Conservation (phyloP, 148 eudicot genomes). For the Chenopodium formosanum region DNA sequence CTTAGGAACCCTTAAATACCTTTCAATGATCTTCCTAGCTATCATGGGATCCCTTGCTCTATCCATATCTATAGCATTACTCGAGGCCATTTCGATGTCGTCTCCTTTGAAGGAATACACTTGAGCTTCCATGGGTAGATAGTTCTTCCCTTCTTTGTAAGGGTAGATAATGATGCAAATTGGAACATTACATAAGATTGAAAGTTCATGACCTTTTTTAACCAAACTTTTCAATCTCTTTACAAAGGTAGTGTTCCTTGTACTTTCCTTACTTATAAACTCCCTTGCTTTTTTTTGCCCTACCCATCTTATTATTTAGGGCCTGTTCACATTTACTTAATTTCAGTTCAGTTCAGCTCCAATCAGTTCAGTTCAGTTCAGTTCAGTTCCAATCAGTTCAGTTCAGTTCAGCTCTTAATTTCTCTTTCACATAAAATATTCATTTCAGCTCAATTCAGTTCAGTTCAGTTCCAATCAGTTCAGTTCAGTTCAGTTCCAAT, state of each 20-base stretch:
- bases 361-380: too few species aligned
- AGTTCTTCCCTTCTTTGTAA: slow-evolving; percentile 15
- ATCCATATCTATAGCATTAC: neutral
- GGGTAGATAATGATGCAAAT: slow-evolving; percentile 33
- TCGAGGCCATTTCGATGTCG: neutral
- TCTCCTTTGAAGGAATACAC: slow-evolving; percentile 18
- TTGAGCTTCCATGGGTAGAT: slow-evolving; percentile 12
- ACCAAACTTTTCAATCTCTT: slow-evolving; percentile 31
- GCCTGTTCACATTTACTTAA: too few species aligned
- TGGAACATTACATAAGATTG: slow-evolving; percentile 32
- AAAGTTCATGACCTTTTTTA: slow-evolving; percentile 32
- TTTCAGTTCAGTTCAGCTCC: too few species aligned
- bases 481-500: too few species aligned
- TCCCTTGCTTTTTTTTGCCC: slow-evolving; percentile 34
- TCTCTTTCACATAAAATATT: too few species aligned
- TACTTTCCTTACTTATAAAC: slow-evolving; percentile 29
- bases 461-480: too few species aligned
- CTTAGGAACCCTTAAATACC: slow-evolving; percentile 21
- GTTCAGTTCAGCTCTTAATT: too few species aligned
- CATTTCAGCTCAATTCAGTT: too few species aligned
- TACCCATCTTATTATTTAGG: slow-evolving; percentile 24
- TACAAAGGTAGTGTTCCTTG: slow-evolving; percentile 21
- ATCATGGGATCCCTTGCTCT: neutral
- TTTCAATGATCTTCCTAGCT: slow-evolving; percentile 20
- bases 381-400: too few species aligned